These are phyloP conservation scores for Pneumocystis sp. DNA, from an alignment of 1,139 yeast species.

Conservation along the genomic window DNA sequence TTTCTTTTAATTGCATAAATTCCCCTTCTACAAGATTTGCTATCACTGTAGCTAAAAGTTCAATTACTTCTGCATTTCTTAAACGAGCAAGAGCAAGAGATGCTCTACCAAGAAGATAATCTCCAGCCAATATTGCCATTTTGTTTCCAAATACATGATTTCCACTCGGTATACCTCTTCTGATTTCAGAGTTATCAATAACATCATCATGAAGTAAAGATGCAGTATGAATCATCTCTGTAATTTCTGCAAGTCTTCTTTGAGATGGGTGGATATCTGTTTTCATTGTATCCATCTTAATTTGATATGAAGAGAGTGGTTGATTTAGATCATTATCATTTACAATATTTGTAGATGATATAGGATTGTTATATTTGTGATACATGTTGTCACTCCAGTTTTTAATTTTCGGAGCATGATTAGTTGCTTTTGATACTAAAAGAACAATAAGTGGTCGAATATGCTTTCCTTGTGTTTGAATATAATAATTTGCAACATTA, in stretches of 20 bases:
- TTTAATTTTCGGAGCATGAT: conserved; percentile 39
- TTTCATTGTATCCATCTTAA: conserved; percentile 23
- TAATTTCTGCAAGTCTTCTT: conserved; percentile 87
- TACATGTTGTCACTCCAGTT: conserved; percentile 15
- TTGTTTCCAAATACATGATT: conserved; percentile 89
- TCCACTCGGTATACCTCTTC: conserved; percentile 85
- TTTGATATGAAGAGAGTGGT: conserved; percentile 33
- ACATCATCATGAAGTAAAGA: conserved; percentile 95
- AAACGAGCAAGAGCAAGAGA: conserved; percentile 88
- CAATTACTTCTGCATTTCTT: conserved; percentile 93
- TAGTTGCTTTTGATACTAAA: conserved; percentile 64
- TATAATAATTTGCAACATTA: conserved; percentile 80
- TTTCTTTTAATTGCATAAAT: conserved; percentile 92
- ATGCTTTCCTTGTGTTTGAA: conserved; percentile 91
- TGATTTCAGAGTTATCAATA: conserved; percentile 77
- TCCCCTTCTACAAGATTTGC: conserved; percentile 97
- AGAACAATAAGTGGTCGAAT: conserved; percentile 83
- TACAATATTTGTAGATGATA: conserved; percentile 67
- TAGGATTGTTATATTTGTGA: conserved; percentile 24
- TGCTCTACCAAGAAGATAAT: conserved; percentile 85
- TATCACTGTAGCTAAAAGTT: conserved; percentile 82
- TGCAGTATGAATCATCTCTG: conserved; percentile 97
- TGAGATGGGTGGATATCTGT: conserved; percentile 79
- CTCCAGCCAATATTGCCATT: conserved; percentile 96
- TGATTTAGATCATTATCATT: conserved; percentile 69